Percentiles rank a stretch among this genome's conserved stretches.
Conservation (phyloP, 2,329 filamentous ascomycete genomes). For the Penicillium sclerotiorum region DNA sequence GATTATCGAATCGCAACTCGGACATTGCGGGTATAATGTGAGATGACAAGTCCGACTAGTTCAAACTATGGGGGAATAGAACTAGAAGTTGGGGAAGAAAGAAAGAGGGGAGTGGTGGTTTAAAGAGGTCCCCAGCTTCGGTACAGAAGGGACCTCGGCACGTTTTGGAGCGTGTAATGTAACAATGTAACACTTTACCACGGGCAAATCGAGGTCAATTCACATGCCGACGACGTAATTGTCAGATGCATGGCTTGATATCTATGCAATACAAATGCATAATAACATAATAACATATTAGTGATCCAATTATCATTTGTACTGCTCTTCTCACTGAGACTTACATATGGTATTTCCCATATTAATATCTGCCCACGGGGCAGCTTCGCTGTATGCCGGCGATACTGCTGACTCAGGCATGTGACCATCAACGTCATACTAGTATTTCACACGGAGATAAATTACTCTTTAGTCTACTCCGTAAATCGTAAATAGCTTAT, state of each 20-base stretch:
- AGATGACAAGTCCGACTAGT: slow-evolving; percentile 15
- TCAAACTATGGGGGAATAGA: slow-evolving; percentile 17
- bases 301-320: too few relatives aligned
- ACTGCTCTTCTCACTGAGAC: too few relatives aligned
- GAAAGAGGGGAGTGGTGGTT: slow-evolving; percentile 26
- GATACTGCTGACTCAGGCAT: too few relatives aligned
- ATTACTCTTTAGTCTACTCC: too few relatives aligned
- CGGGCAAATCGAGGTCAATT: slow-evolving; percentile 29
- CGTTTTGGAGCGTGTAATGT: slow-evolving; percentile 25
- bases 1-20: slow-evolving; percentile 81
- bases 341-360: too few relatives aligned
- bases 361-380: too few relatives aligned
- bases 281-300: too few relatives aligned
- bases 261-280: too few relatives aligned
- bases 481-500: too few relatives aligned
- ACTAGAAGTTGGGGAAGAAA: slow-evolving; percentile 19
- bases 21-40: slow-evolving; percentile 52
- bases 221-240: slow-evolving; percentile 37
- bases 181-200: slow-evolving; percentile 19
- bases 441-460: too few relatives aligned
- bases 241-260: background rate
- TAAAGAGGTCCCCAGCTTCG: slow-evolving; percentile 31
- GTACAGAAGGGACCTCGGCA: slow-evolving; percentile 39
- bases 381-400: too few relatives aligned
- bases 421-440: too few relatives aligned